Base-by-base conservation (phyloP, 306 rosid species). In the Biancaea sappan region DNA sequence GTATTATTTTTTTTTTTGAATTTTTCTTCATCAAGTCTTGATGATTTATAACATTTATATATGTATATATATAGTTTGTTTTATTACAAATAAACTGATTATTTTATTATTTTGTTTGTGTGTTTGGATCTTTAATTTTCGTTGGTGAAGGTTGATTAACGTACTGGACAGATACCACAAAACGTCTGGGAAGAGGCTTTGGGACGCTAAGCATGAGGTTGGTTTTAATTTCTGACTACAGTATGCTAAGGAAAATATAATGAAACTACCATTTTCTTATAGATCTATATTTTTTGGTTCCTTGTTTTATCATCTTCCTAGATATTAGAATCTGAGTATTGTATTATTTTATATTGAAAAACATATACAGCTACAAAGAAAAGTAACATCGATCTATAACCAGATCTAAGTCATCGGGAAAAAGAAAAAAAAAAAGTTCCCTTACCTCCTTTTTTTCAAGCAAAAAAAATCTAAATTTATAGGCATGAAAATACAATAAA, bases 181-280 rank as follows among this genome's bases (percentile, higher is more conserved):
- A 84, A 76, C 81, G 8, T 84, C 96, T 52, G 90, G 88, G 70
- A 66, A 82, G 57, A 94, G 52, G 60, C 80, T 94, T 12, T 94
- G 98, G 98, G 96, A 88, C 58, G 91, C 91, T 28, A 94, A 94
- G 75, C 98, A 91, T 84, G 96, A 94, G 96, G 98, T 89, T 63
- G 71, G 59, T 65, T 64, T 65, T 38, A 4, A 29, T 4, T 21
- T 1, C 19, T 25, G 6, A 4, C 24, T 8, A 19, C 56, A 14
- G 41, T 29, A 68, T 81, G 88, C 75, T 75, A 66, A 73, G 75
- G 72, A n/a, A n/a, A n/a, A n/a, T n/a, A n/a, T n/a, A 83, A 35
- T 4, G 7, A 35, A 35, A 35, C 4, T 35, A 0, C 38, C 7
- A 8, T 62, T 79, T 29, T 29, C 40, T 35, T 79, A 51, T 83